Percentiles rank a stretch among this genome's conserved stretches.
Evolutionary conservation across 768 basidiomycete genomes (phyloP).

Genomic region (Hericium erinaceus): DNA sequence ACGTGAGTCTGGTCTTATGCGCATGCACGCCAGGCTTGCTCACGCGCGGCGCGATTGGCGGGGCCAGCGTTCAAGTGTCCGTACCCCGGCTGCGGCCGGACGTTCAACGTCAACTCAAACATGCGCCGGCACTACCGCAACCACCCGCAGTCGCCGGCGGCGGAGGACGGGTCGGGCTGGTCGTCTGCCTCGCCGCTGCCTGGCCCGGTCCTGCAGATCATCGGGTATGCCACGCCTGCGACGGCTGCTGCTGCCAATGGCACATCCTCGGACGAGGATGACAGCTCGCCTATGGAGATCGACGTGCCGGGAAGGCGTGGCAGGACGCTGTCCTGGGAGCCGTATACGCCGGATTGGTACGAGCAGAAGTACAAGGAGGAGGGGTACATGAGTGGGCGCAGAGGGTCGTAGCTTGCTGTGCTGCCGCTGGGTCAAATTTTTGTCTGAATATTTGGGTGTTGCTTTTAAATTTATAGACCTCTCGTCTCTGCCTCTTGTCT

Average conservation of each 20-base stretch:
- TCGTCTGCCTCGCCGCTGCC: no score
- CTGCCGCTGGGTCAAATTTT: no score
- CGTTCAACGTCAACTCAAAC: conserved; percentile 80
- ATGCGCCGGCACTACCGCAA: conserved; percentile 77
- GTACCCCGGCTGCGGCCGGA: conserved; percentile 62
- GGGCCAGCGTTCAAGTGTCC: conserved; percentile 62
- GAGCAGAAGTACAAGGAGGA: not conserved
- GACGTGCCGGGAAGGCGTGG: no score
- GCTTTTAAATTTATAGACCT: no score
- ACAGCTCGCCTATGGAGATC: no score
- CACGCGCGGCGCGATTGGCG: no score
- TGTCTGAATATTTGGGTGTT: no score
- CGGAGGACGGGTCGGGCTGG: no score
- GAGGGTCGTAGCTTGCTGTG: no score
- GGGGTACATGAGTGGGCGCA: not conserved
- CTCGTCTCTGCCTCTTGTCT: no score
- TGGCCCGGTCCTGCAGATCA: conserved; percentile 10
- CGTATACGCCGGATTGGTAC: not conserved
- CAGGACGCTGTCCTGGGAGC: not conserved
- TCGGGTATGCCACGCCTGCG: conserved; percentile 11
- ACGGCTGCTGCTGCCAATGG: conserved; percentile 1
- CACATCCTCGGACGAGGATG: not conserved
- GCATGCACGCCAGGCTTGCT: no score
- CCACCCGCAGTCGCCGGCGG: conserved; percentile 27
- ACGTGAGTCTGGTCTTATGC: conserved; percentile 31